phyloP scores from a whole-genome alignment of 129 eudicot genomes.

The Oenanthe sinensis region DNA sequence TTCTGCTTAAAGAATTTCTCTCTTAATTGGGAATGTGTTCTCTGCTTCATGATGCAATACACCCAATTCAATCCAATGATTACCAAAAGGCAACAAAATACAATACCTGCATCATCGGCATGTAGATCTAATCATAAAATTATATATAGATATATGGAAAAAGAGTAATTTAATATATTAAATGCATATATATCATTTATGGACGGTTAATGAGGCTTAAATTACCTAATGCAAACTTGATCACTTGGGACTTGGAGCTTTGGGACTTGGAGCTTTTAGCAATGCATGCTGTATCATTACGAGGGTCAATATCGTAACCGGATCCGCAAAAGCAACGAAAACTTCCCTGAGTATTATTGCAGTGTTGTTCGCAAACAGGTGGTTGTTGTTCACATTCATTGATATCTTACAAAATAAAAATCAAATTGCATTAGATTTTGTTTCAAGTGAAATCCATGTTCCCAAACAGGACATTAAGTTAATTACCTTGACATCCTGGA shows the following conservation, averaged over 20 bases:
- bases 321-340: constrained; percentile 25
- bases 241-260: constrained; percentile 6
- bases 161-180: not conserved
- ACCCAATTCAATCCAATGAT: no score
- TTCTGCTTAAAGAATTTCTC: no score
- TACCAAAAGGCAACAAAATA: no score
- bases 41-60: no score
- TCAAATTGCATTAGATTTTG: not conserved
- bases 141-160: no score
- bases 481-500: constrained; percentile 45
- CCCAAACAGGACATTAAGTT: not conserved
- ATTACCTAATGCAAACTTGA: constrained; percentile 24
- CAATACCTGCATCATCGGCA: no score
- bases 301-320: constrained; percentile 12
- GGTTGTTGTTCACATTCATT: constrained; percentile 31
- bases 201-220: no score
- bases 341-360: constrained; percentile 31
- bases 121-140: not conserved
- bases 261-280: constrained; percentile 5
- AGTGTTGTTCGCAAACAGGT: constrained; percentile 20
- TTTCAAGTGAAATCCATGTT: no score
- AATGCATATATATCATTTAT: no score
- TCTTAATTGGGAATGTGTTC: no score
- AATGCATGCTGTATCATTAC: constrained; percentile 25
- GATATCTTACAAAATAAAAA: constrained; percentile 20